Conservation (phyloP, 441 rosid species). For the Populus hybrid region DNA sequence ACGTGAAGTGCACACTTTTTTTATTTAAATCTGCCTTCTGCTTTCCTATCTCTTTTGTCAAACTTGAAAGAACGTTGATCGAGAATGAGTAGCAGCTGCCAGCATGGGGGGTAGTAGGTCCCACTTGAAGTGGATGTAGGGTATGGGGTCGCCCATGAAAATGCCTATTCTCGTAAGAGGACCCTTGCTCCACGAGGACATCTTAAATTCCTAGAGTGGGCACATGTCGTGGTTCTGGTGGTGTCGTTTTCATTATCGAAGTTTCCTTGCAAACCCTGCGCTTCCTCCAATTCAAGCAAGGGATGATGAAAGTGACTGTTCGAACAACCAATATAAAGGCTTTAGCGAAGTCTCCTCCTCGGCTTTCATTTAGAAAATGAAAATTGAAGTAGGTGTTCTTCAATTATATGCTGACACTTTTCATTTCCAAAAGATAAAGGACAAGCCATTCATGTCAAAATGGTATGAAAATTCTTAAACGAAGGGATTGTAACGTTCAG, state of each 20-base stretch:
- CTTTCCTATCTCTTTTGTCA: neutral
- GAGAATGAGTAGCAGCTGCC: neutral
- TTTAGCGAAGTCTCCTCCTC: neutral
- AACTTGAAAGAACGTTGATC: neutral
- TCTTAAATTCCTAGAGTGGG: slow-evolving; percentile 3
- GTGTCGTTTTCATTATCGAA: slow-evolving; percentile 9
- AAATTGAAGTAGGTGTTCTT: too few species aligned
- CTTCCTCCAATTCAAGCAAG: neutral
- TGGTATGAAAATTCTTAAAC: too few species aligned
- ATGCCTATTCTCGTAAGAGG: neutral
- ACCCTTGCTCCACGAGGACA: slow-evolving; percentile 27
- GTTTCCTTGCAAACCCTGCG: neutral
- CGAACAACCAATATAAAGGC: neutral
- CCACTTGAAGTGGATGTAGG: neutral
- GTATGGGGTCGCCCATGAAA: neutral
- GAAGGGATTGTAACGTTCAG: too few species aligned
- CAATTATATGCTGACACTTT: too few species aligned
- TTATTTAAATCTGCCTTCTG: neutral
- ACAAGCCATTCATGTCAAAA: too few species aligned
- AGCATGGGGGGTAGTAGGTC: neutral
- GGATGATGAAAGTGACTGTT: neutral
- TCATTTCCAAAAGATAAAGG: too few species aligned
- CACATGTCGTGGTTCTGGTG: neutral
- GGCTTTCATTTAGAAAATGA: too few species aligned
- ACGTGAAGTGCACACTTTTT: slow-evolving; percentile 54